phyloP scores from a whole-genome alignment of 2,329 filamentous ascomycete genomes.

The Aureobasidium zeae region DNA sequence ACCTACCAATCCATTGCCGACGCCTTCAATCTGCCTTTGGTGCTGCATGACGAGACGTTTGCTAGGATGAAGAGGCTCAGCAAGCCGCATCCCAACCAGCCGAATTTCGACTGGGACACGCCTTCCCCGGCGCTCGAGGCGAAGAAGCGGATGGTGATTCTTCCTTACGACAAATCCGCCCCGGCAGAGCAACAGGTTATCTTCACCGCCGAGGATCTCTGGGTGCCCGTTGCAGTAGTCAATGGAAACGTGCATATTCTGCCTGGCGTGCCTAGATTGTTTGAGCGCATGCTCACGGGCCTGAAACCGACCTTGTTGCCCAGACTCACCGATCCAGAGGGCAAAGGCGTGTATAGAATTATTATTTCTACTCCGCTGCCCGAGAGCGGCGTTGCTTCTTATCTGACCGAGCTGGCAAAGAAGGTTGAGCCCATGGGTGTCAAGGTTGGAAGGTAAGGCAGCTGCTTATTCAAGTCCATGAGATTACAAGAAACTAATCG shows the following conservation, averaged over 20 bases:
- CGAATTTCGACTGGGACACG: conserved; percentile 73
- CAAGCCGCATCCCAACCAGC: conserved; percentile 61
- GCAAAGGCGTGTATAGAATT: conserved; percentile 68
- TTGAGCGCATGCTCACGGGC: conserved; percentile 67
- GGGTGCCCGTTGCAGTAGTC: conserved; percentile 82
- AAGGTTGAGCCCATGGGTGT: conserved; percentile 66
- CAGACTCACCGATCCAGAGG: conserved; percentile 68
- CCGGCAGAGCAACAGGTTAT: conserved; percentile 59
- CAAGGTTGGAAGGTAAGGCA: conserved; percentile 63
- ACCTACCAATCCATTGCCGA: conserved; percentile 91
- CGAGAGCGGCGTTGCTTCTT: conserved; percentile 77
- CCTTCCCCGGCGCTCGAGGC: conserved; percentile 70
- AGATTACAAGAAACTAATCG: not conserved
- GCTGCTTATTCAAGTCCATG: too few relatives aligned
- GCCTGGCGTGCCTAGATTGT: conserved; percentile 79
- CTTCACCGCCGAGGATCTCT: conserved; percentile 71
- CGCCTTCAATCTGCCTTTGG: conserved; percentile 68
- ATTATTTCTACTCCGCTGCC: conserved; percentile 79
- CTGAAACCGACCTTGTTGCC: conserved; percentile 62
- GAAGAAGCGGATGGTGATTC: conserved; percentile 80
- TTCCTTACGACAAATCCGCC: conserved; percentile 65
- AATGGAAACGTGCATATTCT: conserved; percentile 92
- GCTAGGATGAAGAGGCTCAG: conserved; percentile 76
- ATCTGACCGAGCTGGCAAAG: conserved; percentile 68
- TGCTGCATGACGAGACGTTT: conserved; percentile 67